Conservation (phyloP, 179 eudicot genomes). For the Beta macrorhiza region DNA sequence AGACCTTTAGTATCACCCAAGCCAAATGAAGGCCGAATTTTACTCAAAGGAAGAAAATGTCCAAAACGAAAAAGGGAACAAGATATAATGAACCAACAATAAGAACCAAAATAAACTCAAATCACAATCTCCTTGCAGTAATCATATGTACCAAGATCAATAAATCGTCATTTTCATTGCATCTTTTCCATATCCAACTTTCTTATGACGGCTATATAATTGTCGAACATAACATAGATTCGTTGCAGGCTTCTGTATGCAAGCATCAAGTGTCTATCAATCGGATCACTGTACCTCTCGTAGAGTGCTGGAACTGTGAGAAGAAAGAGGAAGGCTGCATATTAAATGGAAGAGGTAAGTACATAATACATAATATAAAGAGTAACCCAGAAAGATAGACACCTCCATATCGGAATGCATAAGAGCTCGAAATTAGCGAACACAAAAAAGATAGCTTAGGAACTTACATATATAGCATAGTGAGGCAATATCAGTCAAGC, state of each 20-base stretch:
- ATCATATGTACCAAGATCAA: slow-evolving; percentile 14
- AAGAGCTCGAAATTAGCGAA: not conserved
- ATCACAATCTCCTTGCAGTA: not conserved
- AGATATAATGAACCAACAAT: not conserved
- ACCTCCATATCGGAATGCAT: not conserved
- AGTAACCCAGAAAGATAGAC: not conserved
- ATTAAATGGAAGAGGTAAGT: slow-evolving; percentile 2
- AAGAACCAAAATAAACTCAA: not conserved
- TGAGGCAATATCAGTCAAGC: slow-evolving; percentile 63
- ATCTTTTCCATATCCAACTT: slow-evolving; percentile 49
- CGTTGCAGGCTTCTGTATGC: slow-evolving; percentile 36
- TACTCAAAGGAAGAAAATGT: not conserved
- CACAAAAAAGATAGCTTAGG: not conserved
- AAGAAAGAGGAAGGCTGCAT: slow-evolving; percentile 56
- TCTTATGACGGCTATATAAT: slow-evolving; percentile 36
- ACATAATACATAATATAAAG: not conserved
- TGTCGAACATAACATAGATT: slow-evolving; percentile 39
- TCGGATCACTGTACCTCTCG: slow-evolving; percentile 59
- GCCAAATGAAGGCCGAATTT: no score
- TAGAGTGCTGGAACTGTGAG: slow-evolving; percentile 75
- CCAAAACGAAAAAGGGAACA: not conserved
- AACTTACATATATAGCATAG: slow-evolving; percentile 62
- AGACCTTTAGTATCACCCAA: no score
- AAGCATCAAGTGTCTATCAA: slow-evolving; percentile 38
- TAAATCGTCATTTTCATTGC: slow-evolving; percentile 8